Conservation (phyloP, 257 asterid species). For the Leptodermis oblonga region DNA sequence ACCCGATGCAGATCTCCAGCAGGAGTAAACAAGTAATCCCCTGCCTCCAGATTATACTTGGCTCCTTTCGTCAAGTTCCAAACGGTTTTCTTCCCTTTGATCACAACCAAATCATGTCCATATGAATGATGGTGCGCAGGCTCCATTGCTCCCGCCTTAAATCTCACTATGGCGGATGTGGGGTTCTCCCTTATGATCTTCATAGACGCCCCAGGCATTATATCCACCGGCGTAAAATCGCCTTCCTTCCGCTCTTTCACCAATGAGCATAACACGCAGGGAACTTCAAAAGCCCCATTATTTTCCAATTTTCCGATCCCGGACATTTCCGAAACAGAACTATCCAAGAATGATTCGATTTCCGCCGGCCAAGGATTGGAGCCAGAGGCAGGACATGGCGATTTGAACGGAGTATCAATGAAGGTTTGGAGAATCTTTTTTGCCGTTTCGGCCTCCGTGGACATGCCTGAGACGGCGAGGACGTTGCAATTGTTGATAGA, state of each 20-base stretch:
- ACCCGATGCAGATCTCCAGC: conserved; percentile 85
- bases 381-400: conserved; percentile 92
- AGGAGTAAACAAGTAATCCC: conserved; percentile 79
- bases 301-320: conserved; percentile 30
- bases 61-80: conserved; percentile 79
- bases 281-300: conserved; percentile 16
- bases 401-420: conserved; percentile 60
- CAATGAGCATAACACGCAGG: conserved; percentile 58
- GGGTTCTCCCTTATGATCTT: conserved; percentile 66
- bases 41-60: conserved; percentile 52
- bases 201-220: conserved; percentile 89
- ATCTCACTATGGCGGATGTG: conserved; percentile 79
- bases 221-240: conserved; percentile 52
- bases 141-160: conserved; percentile 75
- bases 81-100: conserved; percentile 61
- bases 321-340: conserved; percentile 54
- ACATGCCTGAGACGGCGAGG: conserved; percentile 72
- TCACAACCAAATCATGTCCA: conserved; percentile 85
- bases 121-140: conserved; percentile 88
- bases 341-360: conserved; percentile 49
- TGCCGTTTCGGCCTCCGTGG: conserved; percentile 52
- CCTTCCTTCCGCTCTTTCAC: conserved; percentile 42
- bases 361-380: conserved; percentile 76
- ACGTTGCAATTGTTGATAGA: conserved; percentile 83
- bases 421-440: conserved; percentile 50